These are phyloP conservation scores for Kluyveromyces marxianus DNA, from an alignment of 1,139 yeast genomes.

Conservation along the genomic window DNA sequence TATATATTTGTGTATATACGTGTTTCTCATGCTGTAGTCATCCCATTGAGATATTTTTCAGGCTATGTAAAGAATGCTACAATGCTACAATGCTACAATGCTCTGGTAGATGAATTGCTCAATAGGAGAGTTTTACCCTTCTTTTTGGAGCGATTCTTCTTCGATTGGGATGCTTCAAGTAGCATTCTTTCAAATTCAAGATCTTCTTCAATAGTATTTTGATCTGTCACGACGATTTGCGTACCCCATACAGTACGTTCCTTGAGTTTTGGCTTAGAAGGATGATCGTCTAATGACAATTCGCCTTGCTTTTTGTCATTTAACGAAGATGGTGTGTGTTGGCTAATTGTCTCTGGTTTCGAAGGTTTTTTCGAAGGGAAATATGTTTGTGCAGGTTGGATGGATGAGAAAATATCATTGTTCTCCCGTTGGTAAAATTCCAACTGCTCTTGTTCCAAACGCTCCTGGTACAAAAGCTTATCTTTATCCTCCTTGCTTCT, in stretches of 20 bases:
- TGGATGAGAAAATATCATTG: conserved; percentile 20
- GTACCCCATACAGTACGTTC: conserved; percentile 59
- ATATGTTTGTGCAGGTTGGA: conserved; percentile 4
- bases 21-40: too few relatives aligned
- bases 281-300: neutral
- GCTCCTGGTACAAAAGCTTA: conserved; percentile 49
- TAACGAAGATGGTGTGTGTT: too few relatives aligned
- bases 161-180: conserved; percentile 14
- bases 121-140: conserved; percentile 16
- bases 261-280: conserved; percentile 6
- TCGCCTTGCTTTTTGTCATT: neutral
- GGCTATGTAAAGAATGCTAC: neutral
- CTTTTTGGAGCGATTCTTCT: conserved; percentile 10
- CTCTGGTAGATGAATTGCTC: conserved; percentile 2
- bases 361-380: conserved; percentile 2
- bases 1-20: too few relatives aligned
- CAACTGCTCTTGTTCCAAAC: conserved; percentile 51
- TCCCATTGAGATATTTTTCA: too few relatives aligned
- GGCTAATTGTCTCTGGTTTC: too few relatives aligned
- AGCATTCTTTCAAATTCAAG: conserved; percentile 27
- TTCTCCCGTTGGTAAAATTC: conserved; percentile 56
- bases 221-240: conserved; percentile 36
- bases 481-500: conserved; percentile 60
- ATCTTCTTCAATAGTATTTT: conserved; percentile 21
- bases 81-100: neutral